A percentile compares a stretch with the other conserved stretches of the same genome.
These are phyloP conservation scores for Hypholoma fasciculare DNA, from an alignment of 768 basidiomycete genomes.

Conservation along the genomic window DNA sequence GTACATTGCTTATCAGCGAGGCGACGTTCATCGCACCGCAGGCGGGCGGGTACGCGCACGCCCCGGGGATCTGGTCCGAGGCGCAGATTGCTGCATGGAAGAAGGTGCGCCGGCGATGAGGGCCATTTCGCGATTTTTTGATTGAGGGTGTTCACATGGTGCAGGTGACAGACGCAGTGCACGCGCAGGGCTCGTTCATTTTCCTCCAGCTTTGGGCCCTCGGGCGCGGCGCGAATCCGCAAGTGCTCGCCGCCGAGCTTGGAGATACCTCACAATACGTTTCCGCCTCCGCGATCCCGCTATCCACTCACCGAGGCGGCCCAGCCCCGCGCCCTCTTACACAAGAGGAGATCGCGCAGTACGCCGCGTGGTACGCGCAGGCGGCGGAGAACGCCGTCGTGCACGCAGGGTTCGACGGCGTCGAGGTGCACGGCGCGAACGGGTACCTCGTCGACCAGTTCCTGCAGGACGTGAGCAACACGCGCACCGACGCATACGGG, in stretches of 20 bases:
- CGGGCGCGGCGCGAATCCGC: constrained; percentile 40
- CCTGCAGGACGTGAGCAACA: constrained; percentile 53
- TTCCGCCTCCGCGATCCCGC: constrained; percentile 32
- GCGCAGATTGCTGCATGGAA: constrained; percentile 64
- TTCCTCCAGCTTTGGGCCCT: constrained; percentile 61
- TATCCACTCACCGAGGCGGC: constrained; percentile 5
- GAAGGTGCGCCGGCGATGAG: constrained; percentile 26
- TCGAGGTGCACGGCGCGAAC: constrained; percentile 48
- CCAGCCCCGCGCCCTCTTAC: constrained; percentile 42
- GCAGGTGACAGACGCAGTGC: constrained; percentile 52
- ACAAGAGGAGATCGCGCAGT: constrained; percentile 48
- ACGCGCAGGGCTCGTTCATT: constrained; percentile 41
- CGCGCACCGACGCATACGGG: constrained; percentile 68
- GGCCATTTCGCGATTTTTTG: background rate
- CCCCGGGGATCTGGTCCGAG: constrained; percentile 64
- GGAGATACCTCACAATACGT: constrained; percentile 24
- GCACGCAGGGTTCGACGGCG: constrained; percentile 68
- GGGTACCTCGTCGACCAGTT: constrained; percentile 63
- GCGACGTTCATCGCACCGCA: constrained; percentile 51
- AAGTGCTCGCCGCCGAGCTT: constrained; percentile 31
- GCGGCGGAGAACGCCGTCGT: constrained; percentile 57
- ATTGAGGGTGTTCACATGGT: background rate
- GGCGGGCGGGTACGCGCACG: constrained; percentile 50
- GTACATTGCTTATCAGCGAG: constrained; percentile 59
- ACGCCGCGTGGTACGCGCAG: constrained; percentile 46